Conservation (phyloP, 2,329 filamentous ascomycete genomes). For the Tolypocladium ophioglossoides region DNA sequence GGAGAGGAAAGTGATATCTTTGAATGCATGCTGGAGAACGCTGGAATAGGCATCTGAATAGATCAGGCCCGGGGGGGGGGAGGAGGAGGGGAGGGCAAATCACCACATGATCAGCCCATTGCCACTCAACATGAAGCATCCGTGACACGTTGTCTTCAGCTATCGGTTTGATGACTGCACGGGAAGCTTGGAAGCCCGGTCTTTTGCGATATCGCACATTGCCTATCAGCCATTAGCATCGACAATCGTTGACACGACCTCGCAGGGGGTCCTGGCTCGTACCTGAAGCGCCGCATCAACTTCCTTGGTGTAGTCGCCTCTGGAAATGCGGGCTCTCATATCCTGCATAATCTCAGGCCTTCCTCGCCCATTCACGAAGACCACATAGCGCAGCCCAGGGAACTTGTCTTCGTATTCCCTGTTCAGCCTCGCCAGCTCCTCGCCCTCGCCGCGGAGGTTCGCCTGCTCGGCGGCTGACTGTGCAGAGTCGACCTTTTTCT, state of each 20-base stretch:
- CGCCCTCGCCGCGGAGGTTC: conserved; percentile 51
- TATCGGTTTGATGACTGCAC: background rate
- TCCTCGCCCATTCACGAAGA: conserved; percentile 78
- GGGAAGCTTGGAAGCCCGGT: conserved; percentile 58
- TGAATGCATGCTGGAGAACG: background rate
- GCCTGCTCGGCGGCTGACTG: conserved; percentile 77
- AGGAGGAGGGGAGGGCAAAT: too few species aligned
- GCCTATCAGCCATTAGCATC: conserved; percentile 41
- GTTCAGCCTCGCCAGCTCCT: conserved; percentile 59
- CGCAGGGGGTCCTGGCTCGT: conserved; percentile 14
- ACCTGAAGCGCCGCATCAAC: conserved; percentile 66
- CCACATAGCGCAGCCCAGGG: conserved; percentile 77
- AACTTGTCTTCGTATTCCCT: conserved; percentile 69
- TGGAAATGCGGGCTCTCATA: conserved; percentile 64
- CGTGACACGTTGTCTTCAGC: background rate
- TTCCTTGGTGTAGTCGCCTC: conserved; percentile 56
- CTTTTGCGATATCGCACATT: conserved; percentile 84
- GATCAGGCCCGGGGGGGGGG: background rate
- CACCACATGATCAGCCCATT: background rate
- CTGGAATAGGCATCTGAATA: background rate
- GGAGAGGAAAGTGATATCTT: background rate
- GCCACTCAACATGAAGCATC: background rate
- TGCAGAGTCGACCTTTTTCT: conserved; percentile 70
- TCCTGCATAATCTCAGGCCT: conserved; percentile 69
- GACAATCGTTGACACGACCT: background rate